A percentile compares a stretch with the other conserved stretches of the same genome.
phyloP scores from a whole-genome alignment of 768 basidiomycete species.

The Russula earlei region DNA sequence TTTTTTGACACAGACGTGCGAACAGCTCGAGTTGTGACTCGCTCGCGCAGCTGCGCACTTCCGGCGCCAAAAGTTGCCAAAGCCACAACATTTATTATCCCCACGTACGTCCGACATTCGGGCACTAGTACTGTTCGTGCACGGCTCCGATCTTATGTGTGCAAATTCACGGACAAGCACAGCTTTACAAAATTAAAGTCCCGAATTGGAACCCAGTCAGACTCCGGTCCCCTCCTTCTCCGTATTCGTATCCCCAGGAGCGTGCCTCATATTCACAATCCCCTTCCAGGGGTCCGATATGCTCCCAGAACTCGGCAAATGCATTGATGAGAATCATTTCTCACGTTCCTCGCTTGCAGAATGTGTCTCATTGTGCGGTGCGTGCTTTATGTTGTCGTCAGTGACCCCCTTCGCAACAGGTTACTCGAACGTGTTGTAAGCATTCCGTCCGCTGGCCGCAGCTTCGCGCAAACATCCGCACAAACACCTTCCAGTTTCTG shows the following conservation, averaged over 20 bases:
- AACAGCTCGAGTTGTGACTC: no score
- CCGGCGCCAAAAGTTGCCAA: not conserved
- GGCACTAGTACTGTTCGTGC: not conserved
- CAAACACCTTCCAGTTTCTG: conserved; percentile 4
- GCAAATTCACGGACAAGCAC: not conserved
- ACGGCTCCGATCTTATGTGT: not conserved
- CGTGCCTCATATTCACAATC: not conserved
- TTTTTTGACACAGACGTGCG: no score
- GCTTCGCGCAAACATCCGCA: conserved; percentile 7
- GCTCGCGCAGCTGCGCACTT: not conserved
- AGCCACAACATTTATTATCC: not conserved
- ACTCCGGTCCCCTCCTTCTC: not conserved
- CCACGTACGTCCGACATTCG: conserved; percentile 5
- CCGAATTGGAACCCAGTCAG: conserved; percentile 2
- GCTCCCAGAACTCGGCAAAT: conserved; percentile 3
- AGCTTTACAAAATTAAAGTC: not conserved
- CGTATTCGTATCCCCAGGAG: not conserved
- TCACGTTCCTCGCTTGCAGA: not conserved
- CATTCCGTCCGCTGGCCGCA: not conserved
- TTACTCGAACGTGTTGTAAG: not conserved
- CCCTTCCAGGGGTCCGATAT: not conserved
- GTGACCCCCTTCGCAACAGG: conserved; percentile 8
- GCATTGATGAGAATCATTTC: not conserved
- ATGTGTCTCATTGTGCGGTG: conserved; percentile 9
- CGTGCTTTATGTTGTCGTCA: conserved; percentile 5